Evolutionary conservation across 805 yeast species (phyloP), one percentile per base, ranked within the genome.

Genomic region (Yarrowia divulgata): DNA sequence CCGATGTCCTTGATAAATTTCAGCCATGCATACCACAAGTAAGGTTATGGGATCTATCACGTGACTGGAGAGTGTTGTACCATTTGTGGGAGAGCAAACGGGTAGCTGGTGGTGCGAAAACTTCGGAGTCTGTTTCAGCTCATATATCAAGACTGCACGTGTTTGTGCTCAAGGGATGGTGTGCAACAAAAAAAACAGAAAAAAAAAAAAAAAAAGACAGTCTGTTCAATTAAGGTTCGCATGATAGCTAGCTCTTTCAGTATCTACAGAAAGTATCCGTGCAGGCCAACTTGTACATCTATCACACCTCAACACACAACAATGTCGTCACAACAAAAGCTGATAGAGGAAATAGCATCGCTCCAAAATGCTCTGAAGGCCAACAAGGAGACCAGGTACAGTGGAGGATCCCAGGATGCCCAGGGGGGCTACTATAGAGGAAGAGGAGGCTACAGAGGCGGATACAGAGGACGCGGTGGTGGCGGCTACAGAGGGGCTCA

Each of bases 341-440:
- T 60, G 52, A 60, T 60, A 34, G 66, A 60, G 52, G 66, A 60
- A 45, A 60, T 60, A 2, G 66, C 66, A 34, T 60, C 66, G 7
- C 52, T 60, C 29, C 23, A 52, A 16, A 37, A 42, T 13, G 66
- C 66, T 14, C 8, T 60, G 43, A 43, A n/a, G 8, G n/a, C 52
- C 52, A 60, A 60, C 43, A 60, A 42, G 18, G 52, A 60, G 52
- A 60, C 66, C 12, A 43, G 35, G 19, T 60, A 60, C 43, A 60
- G 66, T 34, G 66, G 66, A 19, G 66, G 66, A 13, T 60, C 19
- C 14, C 66, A 60, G 42, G 66, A 60, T 12, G 16, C 42, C 10
- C 49, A 29, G 13, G 49, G 40, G 19, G 34, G 49, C 1, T 57
- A 40, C 29, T 12, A 32, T 19, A 54, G 60, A 23, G 48, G 49